These are phyloP conservation scores for Leishmania aethiopica DNA, from an alignment of 208 protist genomes.

Conservation along the genomic window DNA sequence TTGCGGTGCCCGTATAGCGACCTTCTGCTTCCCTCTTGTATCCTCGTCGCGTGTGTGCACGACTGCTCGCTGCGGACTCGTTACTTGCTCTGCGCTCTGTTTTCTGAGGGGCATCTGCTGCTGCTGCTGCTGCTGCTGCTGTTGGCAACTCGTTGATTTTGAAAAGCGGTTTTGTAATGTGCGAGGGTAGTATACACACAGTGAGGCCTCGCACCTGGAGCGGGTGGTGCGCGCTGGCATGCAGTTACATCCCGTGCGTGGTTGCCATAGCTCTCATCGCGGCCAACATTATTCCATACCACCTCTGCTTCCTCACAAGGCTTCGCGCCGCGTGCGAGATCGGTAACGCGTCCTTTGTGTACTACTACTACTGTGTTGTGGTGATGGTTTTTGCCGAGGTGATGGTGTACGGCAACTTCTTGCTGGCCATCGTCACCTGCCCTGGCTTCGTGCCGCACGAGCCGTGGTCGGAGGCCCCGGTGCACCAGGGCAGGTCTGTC, in stretches of 20 bases:
- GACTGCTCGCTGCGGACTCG: neutral
- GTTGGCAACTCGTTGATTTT: neutral
- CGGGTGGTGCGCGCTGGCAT: slow-evolving; percentile 33
- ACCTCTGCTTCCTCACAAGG: slow-evolving; percentile 41
- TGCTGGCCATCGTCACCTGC: slow-evolving; percentile 49
- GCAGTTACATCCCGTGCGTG: slow-evolving; percentile 44
- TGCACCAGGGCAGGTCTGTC: slow-evolving; percentile 19
- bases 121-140: neutral
- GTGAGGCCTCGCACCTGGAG: slow-evolving; percentile 23
- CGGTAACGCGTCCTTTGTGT: slow-evolving; percentile 45
- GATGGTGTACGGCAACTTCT: slow-evolving; percentile 70
- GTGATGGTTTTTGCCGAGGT: slow-evolving; percentile 50
- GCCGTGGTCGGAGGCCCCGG: slow-evolving; percentile 46
- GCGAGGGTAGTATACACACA: slow-evolving; percentile 34
- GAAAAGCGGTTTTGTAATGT: slow-evolving; percentile 20
- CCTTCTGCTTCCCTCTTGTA: neutral
- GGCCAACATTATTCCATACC: slow-evolving; percentile 56
- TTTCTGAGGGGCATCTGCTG: neutral
- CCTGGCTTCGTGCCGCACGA: slow-evolving; percentile 61
- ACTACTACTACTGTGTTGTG: slow-evolving; percentile 57
- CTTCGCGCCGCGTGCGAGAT: slow-evolving; percentile 32
- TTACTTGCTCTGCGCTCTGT: neutral
- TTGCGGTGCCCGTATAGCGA: neutral
- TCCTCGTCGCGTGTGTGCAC: too few relatives aligned
- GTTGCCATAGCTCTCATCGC: slow-evolving; percentile 52